Conservation (phyloP, 257 asterid species). For the Solanum okadae region DNA sequence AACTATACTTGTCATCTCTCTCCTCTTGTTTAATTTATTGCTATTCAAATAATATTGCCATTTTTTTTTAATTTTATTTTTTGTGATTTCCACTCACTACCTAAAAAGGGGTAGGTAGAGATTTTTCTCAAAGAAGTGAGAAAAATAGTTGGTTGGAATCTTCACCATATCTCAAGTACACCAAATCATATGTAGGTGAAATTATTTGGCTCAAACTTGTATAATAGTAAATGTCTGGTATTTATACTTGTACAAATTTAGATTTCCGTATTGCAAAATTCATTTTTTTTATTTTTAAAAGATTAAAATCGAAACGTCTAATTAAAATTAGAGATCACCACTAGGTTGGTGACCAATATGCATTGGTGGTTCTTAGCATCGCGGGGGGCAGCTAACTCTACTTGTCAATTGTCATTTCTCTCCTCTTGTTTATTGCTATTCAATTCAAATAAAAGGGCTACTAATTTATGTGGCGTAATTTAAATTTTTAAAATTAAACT, state of each 20-base stretch:
- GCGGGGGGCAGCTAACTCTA: not conserved
- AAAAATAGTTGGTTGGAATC: not conserved
- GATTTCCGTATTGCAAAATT: fast-evolving
- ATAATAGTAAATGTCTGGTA: not conserved
- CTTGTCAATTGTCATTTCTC: not conserved
- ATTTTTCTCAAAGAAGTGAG: not conserved
- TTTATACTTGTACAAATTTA: no score
- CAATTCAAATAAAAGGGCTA: not conserved
- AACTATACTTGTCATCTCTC: not conserved
- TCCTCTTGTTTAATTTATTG: not conserved
- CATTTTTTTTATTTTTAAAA: no score
- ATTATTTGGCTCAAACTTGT: not conserved
- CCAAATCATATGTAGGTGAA: not conserved
- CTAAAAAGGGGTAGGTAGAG: constrained; percentile 2
- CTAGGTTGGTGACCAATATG: not conserved
- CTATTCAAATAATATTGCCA: not conserved
- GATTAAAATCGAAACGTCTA: fast-evolving
- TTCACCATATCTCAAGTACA: not conserved
- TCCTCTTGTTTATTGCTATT: not conserved
- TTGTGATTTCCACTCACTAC: not conserved
- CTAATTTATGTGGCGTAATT: no score
- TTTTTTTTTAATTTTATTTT: fast-evolving
- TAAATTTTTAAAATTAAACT: no score
- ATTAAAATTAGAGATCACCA: not conserved
- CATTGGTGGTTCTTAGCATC: not conserved